Evolutionary conservation across 2,329 filamentous ascomycete species (phyloP), one percentile per base, ranked within the genome.

Genomic region (Fusarium foetens): DNA sequence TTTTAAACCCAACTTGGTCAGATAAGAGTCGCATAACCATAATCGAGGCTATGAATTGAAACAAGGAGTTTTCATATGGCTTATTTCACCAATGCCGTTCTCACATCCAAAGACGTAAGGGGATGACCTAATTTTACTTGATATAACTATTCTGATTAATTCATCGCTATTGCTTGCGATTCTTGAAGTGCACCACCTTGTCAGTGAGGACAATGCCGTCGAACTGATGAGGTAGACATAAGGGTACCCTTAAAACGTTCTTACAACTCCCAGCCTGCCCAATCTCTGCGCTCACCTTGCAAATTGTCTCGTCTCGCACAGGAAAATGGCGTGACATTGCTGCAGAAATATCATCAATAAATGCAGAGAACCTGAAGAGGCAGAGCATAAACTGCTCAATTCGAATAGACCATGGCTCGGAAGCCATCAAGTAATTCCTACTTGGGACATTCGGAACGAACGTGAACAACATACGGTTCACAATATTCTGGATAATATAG

Each of bases 381-480:
- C 58, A 58, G 31, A 31, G 42, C 2, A 61, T 9, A 17, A 0
- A 23, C 3, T 31, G 16, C 21, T 10, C 29, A 19, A 19, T 23
- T 61, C 11, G 42, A 57, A 5, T 41, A 29, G 8, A 59, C 55
- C 0, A 27, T 73, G 1, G 52, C 59, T 3, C 65, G 66, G 6
- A 72, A 70, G 9, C 52, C 46, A 2, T 19, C 39, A 59, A 38
- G 43, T 52, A 0, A 72, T 66, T 2, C 41, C 48, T 10, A 66
- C 68, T 8, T 35, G 57, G 25, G 65, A 63, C 11, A 61, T 57
- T 6, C 57, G 71, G 51, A 66, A 58, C 8, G n/a, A 33, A 45
- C 38, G n/a, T 17, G n/a, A 45, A 45, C 17, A 45, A 45, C 41
- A 27, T 21, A 23, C 57, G 17, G 53, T 70, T 19, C 42, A 59